Percentiles rank a stretch among this genome's conserved stretches.
Conservation (phyloP, 2,329 filamentous ascomycete genomes). For the Endoconidiophora laricicola region DNA sequence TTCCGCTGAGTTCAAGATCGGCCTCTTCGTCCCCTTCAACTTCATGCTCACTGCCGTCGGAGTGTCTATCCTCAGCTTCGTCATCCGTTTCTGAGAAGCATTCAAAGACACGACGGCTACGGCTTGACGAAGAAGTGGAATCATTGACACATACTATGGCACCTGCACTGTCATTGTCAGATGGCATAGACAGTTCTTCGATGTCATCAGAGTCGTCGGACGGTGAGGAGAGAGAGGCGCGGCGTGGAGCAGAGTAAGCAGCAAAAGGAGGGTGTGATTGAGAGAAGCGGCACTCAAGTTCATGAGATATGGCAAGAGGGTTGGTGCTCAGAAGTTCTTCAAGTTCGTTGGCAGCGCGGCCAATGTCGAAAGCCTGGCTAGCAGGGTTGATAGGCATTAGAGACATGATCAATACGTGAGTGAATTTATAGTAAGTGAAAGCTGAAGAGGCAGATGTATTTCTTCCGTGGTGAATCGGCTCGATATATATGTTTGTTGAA, state of each 20-base stretch:
- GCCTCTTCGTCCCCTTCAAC: background rate
- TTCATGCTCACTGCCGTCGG: background rate
- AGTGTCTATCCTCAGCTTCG: constrained; percentile 4
- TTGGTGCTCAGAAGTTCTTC: background rate
- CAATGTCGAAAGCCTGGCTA: background rate
- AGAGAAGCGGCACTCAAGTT: constrained; percentile 5
- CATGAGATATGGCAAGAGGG: constrained; percentile 4
- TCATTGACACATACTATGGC: no score
- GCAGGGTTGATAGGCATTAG: no score
- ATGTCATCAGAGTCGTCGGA: background rate
- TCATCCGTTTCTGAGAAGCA: background rate
- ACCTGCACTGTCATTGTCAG: no score
- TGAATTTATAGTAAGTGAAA: no score
- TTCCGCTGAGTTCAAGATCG: background rate
- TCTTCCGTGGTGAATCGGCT: background rate
- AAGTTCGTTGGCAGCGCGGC: constrained; percentile 4
- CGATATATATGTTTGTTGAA: background rate
- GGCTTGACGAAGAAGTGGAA: no score
- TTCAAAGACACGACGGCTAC: background rate
- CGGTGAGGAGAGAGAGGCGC: background rate
- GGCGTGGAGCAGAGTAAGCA: background rate
- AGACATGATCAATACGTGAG: no score
- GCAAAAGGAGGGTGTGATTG: constrained; percentile 3
- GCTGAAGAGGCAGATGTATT: background rate
- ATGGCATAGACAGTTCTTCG: no score